These are phyloP conservation scores for Babesia gibsoni DNA, from an alignment of 169 alveolate genomes.

Conservation along the genomic window DNA sequence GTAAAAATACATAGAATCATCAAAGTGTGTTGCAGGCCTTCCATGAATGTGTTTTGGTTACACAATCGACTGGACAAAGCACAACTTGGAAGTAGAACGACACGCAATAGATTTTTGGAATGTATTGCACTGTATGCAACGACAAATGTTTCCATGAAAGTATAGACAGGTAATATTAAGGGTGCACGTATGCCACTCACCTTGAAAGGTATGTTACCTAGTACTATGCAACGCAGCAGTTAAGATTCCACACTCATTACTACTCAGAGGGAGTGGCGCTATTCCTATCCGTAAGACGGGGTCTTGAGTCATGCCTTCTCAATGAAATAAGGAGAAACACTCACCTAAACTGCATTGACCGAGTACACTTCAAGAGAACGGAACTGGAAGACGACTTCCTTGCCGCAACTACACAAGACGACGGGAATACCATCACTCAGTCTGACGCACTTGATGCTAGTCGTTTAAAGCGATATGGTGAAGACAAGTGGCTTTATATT, in stretches of 20 bases:
- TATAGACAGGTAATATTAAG: too few species aligned
- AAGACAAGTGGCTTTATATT: not conserved
- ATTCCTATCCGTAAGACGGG: conserved; percentile 57
- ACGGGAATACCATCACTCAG: not conserved
- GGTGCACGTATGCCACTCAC: conserved; percentile 45
- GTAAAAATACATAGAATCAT: too few species aligned
- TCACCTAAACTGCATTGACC: conserved; percentile 27
- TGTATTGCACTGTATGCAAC: too few species aligned
- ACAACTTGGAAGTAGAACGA: too few species aligned
- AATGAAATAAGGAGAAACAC: conserved; percentile 51
- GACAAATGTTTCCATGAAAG: too few species aligned
- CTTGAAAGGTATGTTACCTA: conserved; percentile 18
- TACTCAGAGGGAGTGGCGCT: conserved; percentile 43
- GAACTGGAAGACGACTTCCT: not conserved
- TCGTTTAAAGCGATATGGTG: not conserved
- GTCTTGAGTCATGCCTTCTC: conserved; percentile 49
- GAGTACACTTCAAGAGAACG: conserved; percentile 36
- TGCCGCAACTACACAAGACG: not conserved
- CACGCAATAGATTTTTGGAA: too few species aligned
- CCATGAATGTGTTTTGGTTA: too few species aligned
- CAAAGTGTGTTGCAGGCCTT: too few species aligned
- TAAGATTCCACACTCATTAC: not conserved
- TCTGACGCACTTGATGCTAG: not conserved
- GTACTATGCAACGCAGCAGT: too few species aligned
- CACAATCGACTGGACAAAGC: too few species aligned